These are phyloP conservation scores for Pichia sp. DNA, from an alignment of 1,139 yeast species.

Conservation along the genomic window DNA sequence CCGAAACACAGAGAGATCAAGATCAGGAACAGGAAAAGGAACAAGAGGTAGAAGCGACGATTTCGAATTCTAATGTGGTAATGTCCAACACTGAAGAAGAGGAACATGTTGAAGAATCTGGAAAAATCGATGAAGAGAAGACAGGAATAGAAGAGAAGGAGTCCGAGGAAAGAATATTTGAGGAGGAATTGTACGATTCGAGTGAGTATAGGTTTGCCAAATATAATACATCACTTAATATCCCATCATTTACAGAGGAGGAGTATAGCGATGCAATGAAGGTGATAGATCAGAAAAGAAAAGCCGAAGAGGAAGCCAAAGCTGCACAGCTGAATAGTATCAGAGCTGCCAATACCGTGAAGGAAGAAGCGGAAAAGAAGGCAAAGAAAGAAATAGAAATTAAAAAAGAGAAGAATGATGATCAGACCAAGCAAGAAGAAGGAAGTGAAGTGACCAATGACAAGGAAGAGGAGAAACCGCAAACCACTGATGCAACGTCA, in stretches of 20 bases:
- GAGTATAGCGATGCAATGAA: constrained; percentile 41
- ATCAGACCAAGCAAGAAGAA: not conserved
- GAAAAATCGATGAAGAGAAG: not conserved
- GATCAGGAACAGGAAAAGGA: too few species aligned
- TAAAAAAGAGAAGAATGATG: not conserved
- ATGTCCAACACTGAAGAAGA: constrained; percentile 1
- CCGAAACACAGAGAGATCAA: too few species aligned
- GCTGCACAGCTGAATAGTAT: constrained; percentile 1
- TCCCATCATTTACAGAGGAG: constrained; percentile 62
- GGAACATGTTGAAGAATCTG: not conserved
- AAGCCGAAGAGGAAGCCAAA: constrained; percentile 2
- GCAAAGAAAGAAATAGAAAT: not conserved
- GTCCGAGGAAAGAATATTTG: not conserved
- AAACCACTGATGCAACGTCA: not conserved
- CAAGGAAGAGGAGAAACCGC: not conserved
- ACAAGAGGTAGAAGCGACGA: not conserved
- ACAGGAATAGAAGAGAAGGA: not conserved
- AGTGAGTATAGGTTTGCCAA: constrained; percentile 68
- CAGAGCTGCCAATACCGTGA: not conserved
- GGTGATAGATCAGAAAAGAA: constrained; percentile 1
- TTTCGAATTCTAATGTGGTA: not conserved
- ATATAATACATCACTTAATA: constrained; percentile 59
- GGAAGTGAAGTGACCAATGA: not conserved
- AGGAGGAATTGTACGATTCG: constrained; percentile 21
- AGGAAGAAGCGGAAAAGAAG: constrained; percentile 1